Evolutionary conservation across 192 early-diverging fungal genomes (phyloP), one percentile per base, ranked within the genome.

Genomic region (Cetraspora pellucida): DNA sequence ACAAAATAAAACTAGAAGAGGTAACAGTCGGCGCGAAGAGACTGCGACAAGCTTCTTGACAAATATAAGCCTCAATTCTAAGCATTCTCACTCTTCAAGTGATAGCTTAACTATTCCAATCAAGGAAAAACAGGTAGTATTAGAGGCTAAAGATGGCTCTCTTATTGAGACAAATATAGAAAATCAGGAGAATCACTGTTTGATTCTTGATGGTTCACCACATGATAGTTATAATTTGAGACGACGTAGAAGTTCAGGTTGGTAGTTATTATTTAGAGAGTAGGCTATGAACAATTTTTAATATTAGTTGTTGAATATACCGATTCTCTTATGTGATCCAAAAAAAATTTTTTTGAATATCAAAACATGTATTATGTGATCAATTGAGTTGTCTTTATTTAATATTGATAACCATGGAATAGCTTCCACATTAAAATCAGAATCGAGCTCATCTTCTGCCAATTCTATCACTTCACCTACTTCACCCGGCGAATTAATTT

Each of bases 191-290:
- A 43, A 66, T 66, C 14, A 66, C 3, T 37, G 5, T 66, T n/a
- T n/a, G 23, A 44, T 17, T 43, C 8, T 55, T 43, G 16, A 58
- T 43, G 30, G 30, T 23, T 72, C 31, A 30, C 27, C 58, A 60
- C 5, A 11, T 60, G 25, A 13, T 44, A 30, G 19, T 37, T 44
- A 10, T 65, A 44, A 43, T 44, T 43, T 37, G 10, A 23, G 19
- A 10, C n/a, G 37, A n/a, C 68, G 52, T 16, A 47, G 49, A 58
- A 58, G 52, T 57, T 72, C 70, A 72, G 70, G 70, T 72, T 57
- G 25, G 70, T 72, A 17, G 11, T 37, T 37, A 37, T 37, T 37
- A 37, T 7, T 37, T 37, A 37, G 37, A 37, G 37, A 37, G 37
- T 37, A 37, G 37, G 37, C 14, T 27, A 65, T 65, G 9, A 21